Evolutionary conservation across 2,329 filamentous ascomycete genomes (phyloP).

Genomic region (Arthrobotrys conoides): DNA sequence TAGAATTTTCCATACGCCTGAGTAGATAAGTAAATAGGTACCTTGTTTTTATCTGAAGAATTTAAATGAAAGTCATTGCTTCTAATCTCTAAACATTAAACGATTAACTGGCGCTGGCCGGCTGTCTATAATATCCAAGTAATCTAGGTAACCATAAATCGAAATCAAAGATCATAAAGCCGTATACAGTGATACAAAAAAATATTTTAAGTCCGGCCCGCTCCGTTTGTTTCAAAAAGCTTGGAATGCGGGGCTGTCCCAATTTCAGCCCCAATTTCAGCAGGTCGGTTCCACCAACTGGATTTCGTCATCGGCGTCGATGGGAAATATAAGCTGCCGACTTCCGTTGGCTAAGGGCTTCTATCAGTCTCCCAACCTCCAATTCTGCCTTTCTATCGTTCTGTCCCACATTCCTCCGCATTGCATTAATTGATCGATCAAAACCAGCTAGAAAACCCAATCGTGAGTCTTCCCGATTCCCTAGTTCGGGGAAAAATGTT

Average conservation of each 20-base stretch:
- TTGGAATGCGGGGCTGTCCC: not conserved
- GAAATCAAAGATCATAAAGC: no score
- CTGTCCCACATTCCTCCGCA: constrained; percentile 7
- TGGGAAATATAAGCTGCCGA: not conserved
- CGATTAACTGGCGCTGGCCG: no score
- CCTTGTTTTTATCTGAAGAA: no score
- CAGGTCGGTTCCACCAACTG: not conserved
- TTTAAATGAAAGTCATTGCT: no score
- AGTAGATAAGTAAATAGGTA: no score
- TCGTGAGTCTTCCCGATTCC: not conserved
- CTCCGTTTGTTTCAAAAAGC: not conserved
- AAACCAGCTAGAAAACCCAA: not conserved
- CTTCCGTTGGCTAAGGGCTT: not conserved
- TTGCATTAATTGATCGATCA: not conserved
- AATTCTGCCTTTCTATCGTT: not conserved
- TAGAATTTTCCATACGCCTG: no score
- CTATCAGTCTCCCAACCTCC: not conserved
- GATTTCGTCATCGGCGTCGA: constrained; percentile 19
- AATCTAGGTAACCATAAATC: no score
- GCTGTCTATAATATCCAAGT: no score
- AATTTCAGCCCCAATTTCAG: constrained; percentile 8
- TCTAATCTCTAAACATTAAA: no score
- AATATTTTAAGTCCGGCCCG: no score
- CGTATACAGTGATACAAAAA: no score
- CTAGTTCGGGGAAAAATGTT: not conserved